Conservation (phyloP, 192 early-diverging fungal genomes). For the Lobosporangium transversale region DNA sequence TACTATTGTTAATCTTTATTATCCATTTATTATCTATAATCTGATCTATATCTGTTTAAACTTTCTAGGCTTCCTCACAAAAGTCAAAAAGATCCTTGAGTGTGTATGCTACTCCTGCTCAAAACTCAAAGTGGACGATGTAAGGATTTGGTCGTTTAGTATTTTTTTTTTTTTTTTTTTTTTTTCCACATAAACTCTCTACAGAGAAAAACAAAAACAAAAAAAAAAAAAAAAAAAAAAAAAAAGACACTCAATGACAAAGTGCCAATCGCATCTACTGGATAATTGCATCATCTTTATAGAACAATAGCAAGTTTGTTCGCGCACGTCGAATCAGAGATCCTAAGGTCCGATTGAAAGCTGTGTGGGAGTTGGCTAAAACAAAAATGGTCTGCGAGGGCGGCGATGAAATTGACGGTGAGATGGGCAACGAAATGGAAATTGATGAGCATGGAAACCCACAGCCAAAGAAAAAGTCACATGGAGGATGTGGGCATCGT, state of each 20-base stretch:
- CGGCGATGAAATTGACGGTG: conserved; percentile 69
- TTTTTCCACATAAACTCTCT: too few species aligned
- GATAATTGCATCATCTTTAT: background rate
- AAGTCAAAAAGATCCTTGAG: conserved; percentile 97
- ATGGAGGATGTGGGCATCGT: conserved; percentile 86
- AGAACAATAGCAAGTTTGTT: conserved; percentile 75
- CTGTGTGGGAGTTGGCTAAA: conserved; percentile 91
- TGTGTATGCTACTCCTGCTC: conserved; percentile 95
- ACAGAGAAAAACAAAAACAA: too few species aligned
- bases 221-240: too few species aligned
- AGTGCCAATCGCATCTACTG: too few species aligned
- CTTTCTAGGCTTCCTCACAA: conserved; percentile 91
- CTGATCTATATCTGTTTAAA: too few species aligned
- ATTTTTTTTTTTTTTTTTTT: conserved; percentile 19
- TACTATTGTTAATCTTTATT: background rate
- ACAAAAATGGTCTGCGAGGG: conserved; percentile 83
- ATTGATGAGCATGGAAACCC: conserved; percentile 55
- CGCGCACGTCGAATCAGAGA: conserved; percentile 71
- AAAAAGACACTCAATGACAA: too few species aligned
- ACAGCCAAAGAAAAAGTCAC: conserved; percentile 66
- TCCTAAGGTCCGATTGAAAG: conserved; percentile 78
- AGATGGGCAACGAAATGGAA: conserved; percentile 60
- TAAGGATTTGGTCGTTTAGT: conserved; percentile 43
- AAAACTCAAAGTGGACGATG: conserved; percentile 88
- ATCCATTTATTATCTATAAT: too few species aligned